A percentile compares a stretch with the other conserved stretches of the same genome.
Evolutionary conservation across 169 alveolate genomes (phyloP).

Genomic region (Cryptosporidium andersoni): DNA sequence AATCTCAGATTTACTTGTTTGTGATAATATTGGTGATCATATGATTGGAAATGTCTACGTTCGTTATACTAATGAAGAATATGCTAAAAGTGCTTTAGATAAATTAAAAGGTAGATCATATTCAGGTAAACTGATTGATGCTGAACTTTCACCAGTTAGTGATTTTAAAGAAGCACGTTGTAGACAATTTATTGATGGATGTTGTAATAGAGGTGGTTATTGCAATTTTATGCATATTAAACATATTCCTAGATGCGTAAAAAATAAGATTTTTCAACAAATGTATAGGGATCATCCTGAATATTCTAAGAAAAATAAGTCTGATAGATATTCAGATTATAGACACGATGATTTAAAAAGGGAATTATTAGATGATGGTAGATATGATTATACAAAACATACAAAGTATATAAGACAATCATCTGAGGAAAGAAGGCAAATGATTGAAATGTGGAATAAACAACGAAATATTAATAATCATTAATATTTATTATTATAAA

Average conservation of each 20-base stretch:
- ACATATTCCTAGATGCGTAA: conserved; percentile 93
- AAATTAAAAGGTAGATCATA: conserved; percentile 94
- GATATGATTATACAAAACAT: conserved; percentile 60
- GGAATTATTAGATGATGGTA: conserved; percentile 16
- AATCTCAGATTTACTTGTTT: conserved; percentile 96
- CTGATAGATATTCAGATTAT: conserved; percentile 74
- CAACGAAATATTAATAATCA: conserved; percentile 77
- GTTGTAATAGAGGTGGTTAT: conserved; percentile 98
- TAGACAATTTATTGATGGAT: conserved; percentile 97
- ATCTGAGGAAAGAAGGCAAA: conserved; percentile 90
- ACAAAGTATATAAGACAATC: conserved; percentile 81
- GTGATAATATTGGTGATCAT: conserved; percentile 99
- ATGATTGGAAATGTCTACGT: conserved; percentile 98
- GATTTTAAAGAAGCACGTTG: conserved; percentile 99
- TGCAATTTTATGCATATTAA: conserved; percentile 99
- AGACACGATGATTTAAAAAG: conserved; percentile 68
- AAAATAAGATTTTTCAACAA: conserved; percentile 88
- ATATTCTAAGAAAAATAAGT: conserved; percentile 83
- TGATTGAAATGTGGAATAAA: conserved; percentile 91
- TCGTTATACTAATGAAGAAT: conserved; percentile 93
- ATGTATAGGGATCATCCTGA: conserved; percentile 99
- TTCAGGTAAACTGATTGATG: conserved; percentile 91
- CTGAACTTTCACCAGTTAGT: conserved; percentile 99
- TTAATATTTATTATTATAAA: not conserved
- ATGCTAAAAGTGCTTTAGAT: conserved; percentile 93